Evolutionary conservation across 2,329 filamentous ascomycete species (phyloP).

Genomic region (Stagonosporopsis cucurbitacearum): DNA sequence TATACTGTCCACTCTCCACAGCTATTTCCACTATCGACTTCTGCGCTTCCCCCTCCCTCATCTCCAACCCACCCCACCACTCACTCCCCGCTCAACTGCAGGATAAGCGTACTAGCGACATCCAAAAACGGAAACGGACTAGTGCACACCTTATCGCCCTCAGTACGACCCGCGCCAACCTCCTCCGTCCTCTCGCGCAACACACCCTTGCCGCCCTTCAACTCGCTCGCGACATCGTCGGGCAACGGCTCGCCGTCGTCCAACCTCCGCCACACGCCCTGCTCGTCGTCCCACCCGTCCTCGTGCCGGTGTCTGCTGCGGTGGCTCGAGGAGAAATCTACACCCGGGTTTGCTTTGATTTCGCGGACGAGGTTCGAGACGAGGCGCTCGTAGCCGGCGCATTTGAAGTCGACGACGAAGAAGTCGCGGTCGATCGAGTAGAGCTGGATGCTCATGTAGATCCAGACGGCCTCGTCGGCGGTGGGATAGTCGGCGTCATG

Average conservation of each 20-base stretch:
- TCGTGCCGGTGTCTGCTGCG: conserved; percentile 26
- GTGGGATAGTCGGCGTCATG: conserved; percentile 44
- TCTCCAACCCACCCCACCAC: not conserved
- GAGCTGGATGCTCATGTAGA: conserved; percentile 85
- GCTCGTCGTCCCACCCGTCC: conserved; percentile 45
- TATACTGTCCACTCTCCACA: not conserved
- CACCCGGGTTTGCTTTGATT: conserved; percentile 40
- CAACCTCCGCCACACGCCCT: conserved; percentile 44
- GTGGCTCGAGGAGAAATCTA: conserved; percentile 20
- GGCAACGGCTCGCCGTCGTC: conserved; percentile 43
- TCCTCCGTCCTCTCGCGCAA: conserved; percentile 50
- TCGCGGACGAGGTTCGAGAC: conserved; percentile 56
- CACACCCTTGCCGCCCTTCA: conserved; percentile 44
- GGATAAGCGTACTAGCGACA: conserved; percentile 88
- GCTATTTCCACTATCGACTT: too few relatives aligned
- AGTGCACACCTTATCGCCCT: conserved; percentile 91
- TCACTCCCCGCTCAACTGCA: conserved; percentile 70
- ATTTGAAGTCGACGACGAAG: conserved; percentile 98
- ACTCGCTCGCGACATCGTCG: conserved; percentile 37
- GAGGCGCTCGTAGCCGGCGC: conserved; percentile 93
- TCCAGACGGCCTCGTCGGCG: conserved; percentile 75
- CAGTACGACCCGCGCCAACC: conserved; percentile 57
- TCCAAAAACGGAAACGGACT: conserved; percentile 96
- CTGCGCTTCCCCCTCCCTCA: too few relatives aligned
- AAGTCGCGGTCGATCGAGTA: conserved; percentile 80